Conservation (phyloP, 495 filamentous ascomycete genomes). For the Penicillium coprophilum region DNA sequence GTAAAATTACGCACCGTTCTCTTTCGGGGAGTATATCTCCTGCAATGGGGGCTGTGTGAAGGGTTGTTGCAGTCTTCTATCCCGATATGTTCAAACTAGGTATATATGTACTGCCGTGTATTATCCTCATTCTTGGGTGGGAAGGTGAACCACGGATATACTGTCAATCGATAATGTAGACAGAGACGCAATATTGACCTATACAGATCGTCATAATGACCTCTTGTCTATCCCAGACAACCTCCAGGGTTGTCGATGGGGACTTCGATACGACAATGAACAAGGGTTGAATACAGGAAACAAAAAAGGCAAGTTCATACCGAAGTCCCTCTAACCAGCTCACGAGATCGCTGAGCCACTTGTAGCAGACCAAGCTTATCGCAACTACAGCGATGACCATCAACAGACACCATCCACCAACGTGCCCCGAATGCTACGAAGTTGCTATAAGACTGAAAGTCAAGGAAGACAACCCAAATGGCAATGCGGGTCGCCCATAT, state of each 20-base stretch:
- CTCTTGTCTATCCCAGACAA: background rate
- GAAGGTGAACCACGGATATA: background rate
- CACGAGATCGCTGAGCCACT: background rate
- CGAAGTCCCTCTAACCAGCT: background rate
- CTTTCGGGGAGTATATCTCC: no score
- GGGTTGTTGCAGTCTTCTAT: background rate
- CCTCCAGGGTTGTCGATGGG: background rate
- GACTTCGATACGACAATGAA: background rate
- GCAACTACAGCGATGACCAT: background rate
- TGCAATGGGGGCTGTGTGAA: background rate
- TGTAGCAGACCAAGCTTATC: no score
- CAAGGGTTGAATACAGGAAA: background rate
- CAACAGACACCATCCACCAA: background rate
- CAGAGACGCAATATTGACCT: background rate
- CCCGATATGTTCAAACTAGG: background rate
- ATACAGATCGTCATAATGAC: background rate
- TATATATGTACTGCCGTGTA: background rate
- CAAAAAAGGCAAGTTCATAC: background rate
- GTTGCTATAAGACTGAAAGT: background rate
- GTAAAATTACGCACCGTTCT: no score
- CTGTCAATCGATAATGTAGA: background rate
- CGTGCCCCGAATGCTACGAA: background rate
- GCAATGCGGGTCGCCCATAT: constrained; percentile 13
- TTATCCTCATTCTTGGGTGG: background rate
- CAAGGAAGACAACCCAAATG: constrained; percentile 3